These are phyloP conservation scores for Bifiguratus adelaidae DNA, from an alignment of 192 early-diverging fungal genomes.

Conservation along the genomic window DNA sequence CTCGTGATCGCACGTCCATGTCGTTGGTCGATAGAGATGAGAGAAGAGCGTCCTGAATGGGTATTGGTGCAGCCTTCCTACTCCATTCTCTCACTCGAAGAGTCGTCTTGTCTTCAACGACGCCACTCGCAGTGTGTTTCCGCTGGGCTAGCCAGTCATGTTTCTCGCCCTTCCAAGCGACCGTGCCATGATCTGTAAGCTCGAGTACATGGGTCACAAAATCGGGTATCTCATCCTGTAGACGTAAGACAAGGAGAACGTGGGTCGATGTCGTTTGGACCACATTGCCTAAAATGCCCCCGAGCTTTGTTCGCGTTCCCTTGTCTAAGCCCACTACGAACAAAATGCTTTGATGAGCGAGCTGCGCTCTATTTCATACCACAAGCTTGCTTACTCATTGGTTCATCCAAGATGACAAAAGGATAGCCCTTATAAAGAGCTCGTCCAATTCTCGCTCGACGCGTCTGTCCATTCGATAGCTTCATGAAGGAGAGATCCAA, in stretches of 20 bases:
- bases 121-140: too few species aligned
- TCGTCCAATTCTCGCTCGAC: conserved; percentile 30
- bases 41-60: too few species aligned
- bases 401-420: conserved; percentile 36
- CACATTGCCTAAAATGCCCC: conserved; percentile 15
- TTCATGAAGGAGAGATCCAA: conserved; percentile 28
- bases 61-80: too few species aligned
- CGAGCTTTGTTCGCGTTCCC: conserved; percentile 21
- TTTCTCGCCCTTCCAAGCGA: conserved; percentile 20
- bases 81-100: too few species aligned
- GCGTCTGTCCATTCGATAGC: conserved; percentile 32
- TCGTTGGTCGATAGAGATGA: too few species aligned
- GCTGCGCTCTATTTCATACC: background rate
- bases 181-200: conserved; percentile 17
- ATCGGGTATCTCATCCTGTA: conserved; percentile 37
- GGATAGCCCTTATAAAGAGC: conserved; percentile 12
- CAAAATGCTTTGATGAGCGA: background rate
- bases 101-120: too few species aligned
- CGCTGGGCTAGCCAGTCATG: conserved; percentile 14
- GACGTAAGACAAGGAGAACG: conserved; percentile 32
- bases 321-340: conserved; percentile 43
- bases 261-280: background rate
- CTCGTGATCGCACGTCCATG: background rate
- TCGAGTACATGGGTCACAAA: conserved; percentile 42
- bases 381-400: conserved; percentile 28